Conservation (phyloP, 225 moss, liverwort and hornwort genomes). For the Antitrichia curtipendula region DNA sequence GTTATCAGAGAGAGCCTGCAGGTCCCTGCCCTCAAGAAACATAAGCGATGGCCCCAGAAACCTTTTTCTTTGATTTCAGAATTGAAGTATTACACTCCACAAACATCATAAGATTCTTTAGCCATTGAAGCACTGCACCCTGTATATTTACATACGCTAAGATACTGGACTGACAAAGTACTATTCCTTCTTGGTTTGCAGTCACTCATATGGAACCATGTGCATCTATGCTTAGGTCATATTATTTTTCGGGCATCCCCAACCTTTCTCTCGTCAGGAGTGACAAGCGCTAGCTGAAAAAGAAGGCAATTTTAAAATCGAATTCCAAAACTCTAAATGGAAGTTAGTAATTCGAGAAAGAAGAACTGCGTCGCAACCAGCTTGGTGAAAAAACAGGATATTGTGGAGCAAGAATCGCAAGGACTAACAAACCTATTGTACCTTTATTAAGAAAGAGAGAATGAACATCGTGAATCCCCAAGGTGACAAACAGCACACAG, state of each 20-base stretch:
- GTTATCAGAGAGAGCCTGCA: conserved; percentile 57
- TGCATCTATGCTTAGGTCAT: neutral
- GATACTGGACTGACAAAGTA: neutral
- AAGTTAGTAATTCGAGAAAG: neutral
- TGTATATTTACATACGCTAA: neutral
- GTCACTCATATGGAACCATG: neutral
- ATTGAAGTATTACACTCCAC: neutral
- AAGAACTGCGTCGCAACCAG: neutral
- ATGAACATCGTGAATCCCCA: neutral
- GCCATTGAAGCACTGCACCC: neutral
- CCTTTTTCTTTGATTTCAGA: neutral
- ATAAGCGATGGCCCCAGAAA: neutral
- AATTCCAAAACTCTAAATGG: neutral
- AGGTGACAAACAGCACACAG: neutral
- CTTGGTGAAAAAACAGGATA: neutral
- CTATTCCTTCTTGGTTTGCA: neutral
- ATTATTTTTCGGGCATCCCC: neutral
- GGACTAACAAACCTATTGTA: neutral
- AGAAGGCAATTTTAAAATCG: neutral
- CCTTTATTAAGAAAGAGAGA: neutral
- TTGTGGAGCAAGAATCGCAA: neutral
- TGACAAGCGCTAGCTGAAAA: neutral
- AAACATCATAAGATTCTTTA: neutral
- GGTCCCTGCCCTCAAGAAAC: conserved; percentile 56
- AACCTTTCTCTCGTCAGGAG: neutral